Evolutionary conservation across 192 early-diverging fungal genomes (phyloP).

Genomic region (Entophlyctis helioformis): DNA sequence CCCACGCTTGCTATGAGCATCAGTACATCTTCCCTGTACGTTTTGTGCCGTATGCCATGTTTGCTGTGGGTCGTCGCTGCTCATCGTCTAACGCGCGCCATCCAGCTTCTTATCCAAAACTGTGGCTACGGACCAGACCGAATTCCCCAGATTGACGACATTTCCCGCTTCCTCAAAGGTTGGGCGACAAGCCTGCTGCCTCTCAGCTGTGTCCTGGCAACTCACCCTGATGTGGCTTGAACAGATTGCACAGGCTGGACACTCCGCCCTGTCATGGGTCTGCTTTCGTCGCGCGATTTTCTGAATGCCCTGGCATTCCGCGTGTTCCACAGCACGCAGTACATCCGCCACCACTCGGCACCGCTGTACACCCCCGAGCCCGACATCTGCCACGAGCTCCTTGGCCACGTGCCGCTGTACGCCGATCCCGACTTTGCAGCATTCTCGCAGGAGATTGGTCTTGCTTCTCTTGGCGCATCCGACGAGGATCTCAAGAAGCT

Average conservation of each 20-base stretch:
- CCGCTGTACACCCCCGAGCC: conserved; percentile 89
- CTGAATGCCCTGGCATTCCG: conserved; percentile 93
- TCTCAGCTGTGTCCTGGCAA: no score
- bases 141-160: conserved; percentile 82
- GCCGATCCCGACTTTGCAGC: conserved; percentile 76
- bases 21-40: conserved; percentile 68
- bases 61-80: no score
- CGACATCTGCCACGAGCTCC: conserved; percentile 91
- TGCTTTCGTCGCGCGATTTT: conserved; percentile 87
- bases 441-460: conserved; percentile 87
- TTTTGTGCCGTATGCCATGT: neutral
- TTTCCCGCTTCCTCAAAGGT: conserved; percentile 83
- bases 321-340: conserved; percentile 95
- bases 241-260: conserved; percentile 85
- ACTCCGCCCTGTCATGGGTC: conserved; percentile 85
- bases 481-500: conserved; percentile 87
- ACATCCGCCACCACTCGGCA: conserved; percentile 85
- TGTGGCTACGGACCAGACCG: conserved; percentile 73
- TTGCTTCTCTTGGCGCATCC: conserved; percentile 81
- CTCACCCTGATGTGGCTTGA: neutral
- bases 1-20: conserved; percentile 87
- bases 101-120: conserved; percentile 66
- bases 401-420: conserved; percentile 73
- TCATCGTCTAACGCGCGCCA: no score
- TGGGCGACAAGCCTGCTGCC: neutral